phyloP scores from a whole-genome alignment of 2,329 filamentous ascomycete genomes.

The Fonsecaea pugnacius region DNA sequence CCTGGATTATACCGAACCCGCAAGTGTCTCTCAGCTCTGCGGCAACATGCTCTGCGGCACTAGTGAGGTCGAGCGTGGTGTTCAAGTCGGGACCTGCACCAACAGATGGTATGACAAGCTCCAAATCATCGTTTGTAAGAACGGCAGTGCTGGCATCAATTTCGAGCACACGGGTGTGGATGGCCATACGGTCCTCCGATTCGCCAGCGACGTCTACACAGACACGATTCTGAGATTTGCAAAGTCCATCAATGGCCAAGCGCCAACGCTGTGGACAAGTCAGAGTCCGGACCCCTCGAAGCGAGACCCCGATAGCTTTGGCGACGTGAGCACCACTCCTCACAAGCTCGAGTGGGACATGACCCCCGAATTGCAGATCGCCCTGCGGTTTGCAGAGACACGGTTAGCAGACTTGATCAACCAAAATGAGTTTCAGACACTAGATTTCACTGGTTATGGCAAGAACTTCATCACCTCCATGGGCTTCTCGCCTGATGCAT shows the following conservation, averaged over 20 bases:
- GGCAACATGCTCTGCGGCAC: slow-evolving; percentile 99
- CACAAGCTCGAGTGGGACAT: slow-evolving; percentile 99
- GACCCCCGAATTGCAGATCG: slow-evolving; percentile 86
- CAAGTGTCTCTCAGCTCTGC: slow-evolving; percentile 80
- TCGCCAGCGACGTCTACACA: slow-evolving; percentile 94
- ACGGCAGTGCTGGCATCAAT: slow-evolving; percentile 97
- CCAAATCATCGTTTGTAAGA: slow-evolving; percentile 98
- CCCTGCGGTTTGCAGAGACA: slow-evolving; percentile 92
- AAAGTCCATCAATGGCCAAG: slow-evolving; percentile 89
- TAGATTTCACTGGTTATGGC: slow-evolving; percentile 87
- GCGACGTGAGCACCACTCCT: slow-evolving; percentile 88
- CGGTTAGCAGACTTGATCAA: slow-evolving; percentile 90
- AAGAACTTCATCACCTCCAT: slow-evolving; percentile 98
- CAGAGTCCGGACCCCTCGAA: slow-evolving; percentile 90
- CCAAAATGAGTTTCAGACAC: slow-evolving; percentile 92
- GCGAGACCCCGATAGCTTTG: slow-evolving; percentile 86
- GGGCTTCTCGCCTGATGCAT: slow-evolving; percentile 96
- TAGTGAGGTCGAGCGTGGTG: slow-evolving; percentile 85
- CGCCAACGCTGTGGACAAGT: slow-evolving; percentile 88
- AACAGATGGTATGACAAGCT: slow-evolving; percentile 99
- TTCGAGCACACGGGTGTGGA: slow-evolving; percentile 99
- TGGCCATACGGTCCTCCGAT: slow-evolving; percentile 92
- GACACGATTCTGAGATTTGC: slow-evolving; percentile 97
- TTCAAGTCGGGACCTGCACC: slow-evolving; percentile 96
- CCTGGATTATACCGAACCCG: slow-evolving; percentile 87